Conservation (phyloP, 2,329 filamentous ascomycete genomes). For the Sphaerulina musiva region DNA sequence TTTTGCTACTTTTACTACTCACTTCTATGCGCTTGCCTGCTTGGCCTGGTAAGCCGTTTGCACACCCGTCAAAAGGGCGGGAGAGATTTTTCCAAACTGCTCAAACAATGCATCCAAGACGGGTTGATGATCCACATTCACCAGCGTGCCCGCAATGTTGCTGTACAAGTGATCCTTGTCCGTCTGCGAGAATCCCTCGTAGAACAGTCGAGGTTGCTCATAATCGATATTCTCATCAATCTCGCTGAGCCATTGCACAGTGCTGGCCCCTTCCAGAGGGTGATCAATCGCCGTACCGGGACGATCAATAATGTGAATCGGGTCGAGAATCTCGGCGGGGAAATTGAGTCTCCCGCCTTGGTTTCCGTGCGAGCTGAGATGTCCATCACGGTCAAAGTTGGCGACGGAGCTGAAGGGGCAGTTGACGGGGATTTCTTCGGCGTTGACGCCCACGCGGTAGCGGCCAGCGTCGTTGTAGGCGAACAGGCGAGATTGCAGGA, state of each 20-base stretch:
- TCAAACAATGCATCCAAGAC: slow-evolving; percentile 22
- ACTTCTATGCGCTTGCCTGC: background rate
- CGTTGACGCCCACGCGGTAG: slow-evolving; percentile 48
- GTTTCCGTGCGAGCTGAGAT: slow-evolving; percentile 21
- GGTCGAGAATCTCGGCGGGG: slow-evolving; percentile 26
- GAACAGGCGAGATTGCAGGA: slow-evolving; percentile 47
- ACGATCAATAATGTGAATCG: slow-evolving; percentile 24
- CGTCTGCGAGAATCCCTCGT: slow-evolving; percentile 22
- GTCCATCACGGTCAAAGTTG: slow-evolving; percentile 31
- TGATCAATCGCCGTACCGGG: slow-evolving; percentile 22
- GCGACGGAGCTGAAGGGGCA: slow-evolving; percentile 39
- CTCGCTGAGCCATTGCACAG: slow-evolving; percentile 23
- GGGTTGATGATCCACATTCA: slow-evolving; percentile 25
- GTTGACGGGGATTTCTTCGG: slow-evolving; percentile 46
- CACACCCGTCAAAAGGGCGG: slow-evolving; percentile 14
- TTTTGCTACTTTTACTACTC: too few species aligned
- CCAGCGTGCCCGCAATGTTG: slow-evolving; percentile 28
- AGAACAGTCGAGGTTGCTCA: slow-evolving; percentile 28
- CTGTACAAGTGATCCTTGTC: slow-evolving; percentile 26
- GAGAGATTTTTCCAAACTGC: slow-evolving; percentile 23
- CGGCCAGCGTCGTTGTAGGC: slow-evolving; percentile 45
- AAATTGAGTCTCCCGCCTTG: slow-evolving; percentile 27
- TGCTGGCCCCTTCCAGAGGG: slow-evolving; percentile 15
- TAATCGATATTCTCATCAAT: slow-evolving; percentile 27
- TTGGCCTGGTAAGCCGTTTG: slow-evolving; percentile 13